These are phyloP conservation scores for Harrya chromipes DNA, from an alignment of 768 basidiomycete species.

Conservation along the genomic window DNA sequence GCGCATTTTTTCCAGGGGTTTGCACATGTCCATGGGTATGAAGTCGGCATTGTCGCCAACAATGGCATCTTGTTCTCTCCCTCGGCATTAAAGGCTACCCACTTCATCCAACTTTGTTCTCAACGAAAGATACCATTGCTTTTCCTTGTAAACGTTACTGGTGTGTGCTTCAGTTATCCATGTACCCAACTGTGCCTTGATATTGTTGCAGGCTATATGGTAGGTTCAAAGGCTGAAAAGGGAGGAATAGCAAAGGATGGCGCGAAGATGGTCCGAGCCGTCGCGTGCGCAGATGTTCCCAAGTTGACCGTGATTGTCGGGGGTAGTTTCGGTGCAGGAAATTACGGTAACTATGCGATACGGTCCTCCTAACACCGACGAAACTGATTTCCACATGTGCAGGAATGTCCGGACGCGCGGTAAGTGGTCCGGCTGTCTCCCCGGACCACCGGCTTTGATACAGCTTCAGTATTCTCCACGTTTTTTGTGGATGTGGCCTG, in stretches of 20 bases:
- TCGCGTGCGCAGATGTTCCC: conserved; percentile 90
- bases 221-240: conserved; percentile 90
- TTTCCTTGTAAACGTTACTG: conserved; percentile 95
- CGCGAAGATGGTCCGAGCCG: conserved; percentile 96
- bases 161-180: conserved; percentile 32
- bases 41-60: conserved; percentile 91
- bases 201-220: conserved; percentile 74
- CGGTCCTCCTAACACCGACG: conserved; percentile 3
- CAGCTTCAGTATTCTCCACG: conserved; percentile 76
- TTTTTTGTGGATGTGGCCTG: conserved; percentile 99
- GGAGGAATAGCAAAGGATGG: conserved; percentile 94
- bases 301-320: conserved; percentile 93
- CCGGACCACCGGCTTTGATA: conserved; percentile 3
- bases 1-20: conserved; percentile 56
- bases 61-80: conserved; percentile 95
- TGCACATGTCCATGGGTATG: conserved; percentile 83
- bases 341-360: conserved; percentile 63
- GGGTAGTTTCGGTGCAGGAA: conserved; percentile 92
- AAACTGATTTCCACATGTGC: conserved; percentile 12
- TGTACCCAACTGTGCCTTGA: conserved; percentile 1
- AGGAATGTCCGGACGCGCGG: conserved; percentile 93
- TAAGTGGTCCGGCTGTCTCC: conserved; percentile 40
- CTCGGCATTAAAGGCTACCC: conserved; percentile 89
- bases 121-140: conserved; percentile 86
- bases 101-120: conserved; percentile 93